Conservation (phyloP, 2,329 filamentous ascomycete genomes). For the Aspergillaceae sp. region DNA sequence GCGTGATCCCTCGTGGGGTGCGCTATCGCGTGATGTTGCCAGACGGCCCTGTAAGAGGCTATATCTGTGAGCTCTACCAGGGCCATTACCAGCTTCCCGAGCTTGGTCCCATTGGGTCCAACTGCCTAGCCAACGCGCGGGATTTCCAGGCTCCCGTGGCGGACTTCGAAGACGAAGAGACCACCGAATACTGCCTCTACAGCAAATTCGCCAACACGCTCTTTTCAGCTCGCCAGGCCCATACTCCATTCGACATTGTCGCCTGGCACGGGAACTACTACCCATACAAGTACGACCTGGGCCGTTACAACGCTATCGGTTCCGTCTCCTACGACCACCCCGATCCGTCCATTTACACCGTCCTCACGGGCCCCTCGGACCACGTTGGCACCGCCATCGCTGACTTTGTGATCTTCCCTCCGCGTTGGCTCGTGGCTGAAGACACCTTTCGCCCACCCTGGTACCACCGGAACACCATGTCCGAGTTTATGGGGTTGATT, state of each 20-base stretch:
- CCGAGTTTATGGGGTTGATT: slow-evolving; percentile 59
- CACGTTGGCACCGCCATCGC: slow-evolving; percentile 54
- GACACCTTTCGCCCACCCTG: slow-evolving; percentile 54
- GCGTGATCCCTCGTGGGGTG: slow-evolving; percentile 64
- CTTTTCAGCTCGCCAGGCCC: slow-evolving; percentile 56
- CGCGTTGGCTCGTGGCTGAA: slow-evolving; percentile 55
- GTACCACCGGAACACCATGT: slow-evolving; percentile 59
- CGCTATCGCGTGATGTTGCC: slow-evolving; percentile 61
- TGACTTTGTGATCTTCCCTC: slow-evolving; percentile 58
- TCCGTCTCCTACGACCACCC: slow-evolving; percentile 68
- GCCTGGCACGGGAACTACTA: slow-evolving; percentile 76
- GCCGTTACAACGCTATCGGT: slow-evolving; percentile 66
- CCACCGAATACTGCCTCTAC: slow-evolving; percentile 47
- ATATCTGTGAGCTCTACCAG: slow-evolving; percentile 66
- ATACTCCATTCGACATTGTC: slow-evolving; percentile 70
- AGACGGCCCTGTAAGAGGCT: slow-evolving; percentile 56
- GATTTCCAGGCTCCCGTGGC: slow-evolving; percentile 70
- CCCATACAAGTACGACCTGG: slow-evolving; percentile 74
- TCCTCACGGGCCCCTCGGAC: slow-evolving; percentile 51
- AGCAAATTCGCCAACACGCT: slow-evolving; percentile 61
- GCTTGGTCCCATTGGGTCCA: slow-evolving; percentile 64
- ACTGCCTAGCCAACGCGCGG: slow-evolving; percentile 63
- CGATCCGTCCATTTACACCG: slow-evolving; percentile 68
- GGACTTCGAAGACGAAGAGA: slow-evolving; percentile 53
- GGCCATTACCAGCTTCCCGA: slow-evolving; percentile 64